A percentile compares a stretch with the other conserved stretches of the same genome.
phyloP scores from a whole-genome alignment of 352 stramenopile genomes.

The Phytopythium oedochilum region DNA sequence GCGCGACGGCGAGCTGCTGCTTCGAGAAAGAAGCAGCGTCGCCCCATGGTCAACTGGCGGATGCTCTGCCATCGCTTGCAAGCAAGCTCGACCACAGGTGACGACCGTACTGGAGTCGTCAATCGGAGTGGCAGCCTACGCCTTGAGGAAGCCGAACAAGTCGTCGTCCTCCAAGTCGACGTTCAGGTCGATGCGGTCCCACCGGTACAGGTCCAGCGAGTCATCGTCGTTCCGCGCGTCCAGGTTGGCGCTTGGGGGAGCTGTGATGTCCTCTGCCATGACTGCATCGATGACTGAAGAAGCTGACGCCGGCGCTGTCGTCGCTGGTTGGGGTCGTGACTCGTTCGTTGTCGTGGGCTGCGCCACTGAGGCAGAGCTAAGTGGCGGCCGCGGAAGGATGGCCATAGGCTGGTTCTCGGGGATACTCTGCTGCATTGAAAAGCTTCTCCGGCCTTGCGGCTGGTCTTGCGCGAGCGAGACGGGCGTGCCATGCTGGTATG shows the following conservation, averaged over 20 bases:
- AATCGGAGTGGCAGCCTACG: slow-evolving; percentile 17
- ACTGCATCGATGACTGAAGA: slow-evolving; percentile 2
- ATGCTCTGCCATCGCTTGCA: too few relatives aligned
- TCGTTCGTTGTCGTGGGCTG: neutral
- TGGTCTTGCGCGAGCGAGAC: neutral
- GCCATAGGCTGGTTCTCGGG: neutral
- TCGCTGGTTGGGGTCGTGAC: neutral
- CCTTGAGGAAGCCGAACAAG: slow-evolving; percentile 84
- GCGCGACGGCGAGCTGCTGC: neutral
- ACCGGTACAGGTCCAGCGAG: slow-evolving; percentile 65
- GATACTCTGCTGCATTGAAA: neutral
- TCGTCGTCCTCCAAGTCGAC: slow-evolving; percentile 82
- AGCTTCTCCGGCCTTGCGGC: neutral
- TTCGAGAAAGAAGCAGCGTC: neutral
- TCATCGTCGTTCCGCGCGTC: slow-evolving; percentile 36
- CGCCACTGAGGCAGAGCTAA: neutral
- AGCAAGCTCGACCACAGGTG: too few relatives aligned
- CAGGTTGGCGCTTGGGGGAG: neutral
- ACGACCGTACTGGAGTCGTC: neutral
- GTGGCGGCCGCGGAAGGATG: slow-evolving; percentile 4
- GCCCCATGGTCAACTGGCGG: neutral
- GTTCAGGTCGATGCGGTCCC: slow-evolving; percentile 80
- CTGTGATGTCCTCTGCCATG: neutral
- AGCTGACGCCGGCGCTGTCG: neutral
- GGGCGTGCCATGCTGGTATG: slow-evolving; percentile 4